Evolutionary conservation across 192 early-diverging fungal species (phyloP), one percentile per base, ranked within the genome.

Genomic region (Haplosporangium gracile): DNA sequence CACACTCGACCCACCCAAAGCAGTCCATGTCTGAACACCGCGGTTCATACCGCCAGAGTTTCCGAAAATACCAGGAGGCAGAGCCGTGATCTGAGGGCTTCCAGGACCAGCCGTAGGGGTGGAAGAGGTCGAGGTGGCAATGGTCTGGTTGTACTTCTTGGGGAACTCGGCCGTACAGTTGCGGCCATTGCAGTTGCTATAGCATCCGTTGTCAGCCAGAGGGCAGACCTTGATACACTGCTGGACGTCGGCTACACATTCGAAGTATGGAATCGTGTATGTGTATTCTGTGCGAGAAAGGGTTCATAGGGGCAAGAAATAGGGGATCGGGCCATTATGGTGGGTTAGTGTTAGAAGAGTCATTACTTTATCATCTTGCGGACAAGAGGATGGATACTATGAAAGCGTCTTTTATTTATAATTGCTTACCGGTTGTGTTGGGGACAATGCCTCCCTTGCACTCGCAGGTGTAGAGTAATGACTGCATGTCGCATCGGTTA

Each of bases 91-190:
- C 43, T 47, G 51, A 34, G 78, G 55, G 45, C 51, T 45, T 36
- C 68, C 60, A 39, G 22, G 13, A 0, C 75, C 72, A 20, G 78
- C 72, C 0, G 83, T 80, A 20, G 82, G 70, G 3, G 74, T 77
- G 8, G 83, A 8, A 0, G 60, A 13, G 18, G 38, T 40, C 9
- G 83, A 76, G 40, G 83, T 85, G 1, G 83, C 78, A 34, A 85
- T 63, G 53, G 78, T 80, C 39, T 85, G 83, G 75, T 85, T 80
- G 70, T 85, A 85, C 51, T 85, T 85, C 45, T 85, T 85, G 38
- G 83, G 83, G 60, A 80, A 80, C 49, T 85, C 78, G 38, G 83
- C 83, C 0, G 78, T 47, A 34, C 83, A 80, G 45, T 70, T 85
- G 55, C 83, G 74, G 34, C 47, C 3, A 34, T 71, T 76, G 55